These are phyloP conservation scores for Biscutella laevigata DNA, from an alignment of 441 rosid genomes.

Conservation along the genomic window DNA sequence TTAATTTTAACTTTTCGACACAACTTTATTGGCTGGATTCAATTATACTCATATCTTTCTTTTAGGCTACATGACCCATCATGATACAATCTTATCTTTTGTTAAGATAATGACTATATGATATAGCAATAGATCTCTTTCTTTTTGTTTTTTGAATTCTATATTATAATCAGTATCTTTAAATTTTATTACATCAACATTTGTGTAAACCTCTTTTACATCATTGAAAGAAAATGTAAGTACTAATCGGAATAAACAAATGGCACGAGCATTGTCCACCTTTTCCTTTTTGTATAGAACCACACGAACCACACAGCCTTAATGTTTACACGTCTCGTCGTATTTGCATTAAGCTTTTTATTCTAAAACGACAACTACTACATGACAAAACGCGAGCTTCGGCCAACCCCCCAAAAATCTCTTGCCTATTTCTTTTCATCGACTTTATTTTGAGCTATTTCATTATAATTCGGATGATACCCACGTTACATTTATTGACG, in stretches of 20 bases:
- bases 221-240: background rate
- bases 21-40: constrained; percentile 29
- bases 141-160: too few species aligned
- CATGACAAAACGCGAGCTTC: constrained; percentile 32
- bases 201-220: background rate
- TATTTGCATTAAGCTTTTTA: constrained; percentile 18
- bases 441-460: background rate
- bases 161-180: background rate
- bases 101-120: background rate
- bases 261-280: constrained; percentile 21
- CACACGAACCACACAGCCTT: constrained; percentile 25
- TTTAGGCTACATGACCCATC: background rate
- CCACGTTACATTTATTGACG: too few species aligned
- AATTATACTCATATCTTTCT: constrained; percentile 12
- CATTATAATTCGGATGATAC: background rate
- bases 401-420: constrained; percentile 30
- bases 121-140: background rate
- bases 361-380: constrained; percentile 28
- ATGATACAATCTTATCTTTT: constrained; percentile 10
- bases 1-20: constrained; percentile 10
- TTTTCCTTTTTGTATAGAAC: constrained; percentile 22
- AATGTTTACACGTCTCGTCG: constrained; percentile 29
- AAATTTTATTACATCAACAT: background rate
- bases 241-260: constrained; percentile 7
- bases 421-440: constrained; percentile 16